Conservation (phyloP, 768 basidiomycete species). For the Tulasnella sp. region DNA sequence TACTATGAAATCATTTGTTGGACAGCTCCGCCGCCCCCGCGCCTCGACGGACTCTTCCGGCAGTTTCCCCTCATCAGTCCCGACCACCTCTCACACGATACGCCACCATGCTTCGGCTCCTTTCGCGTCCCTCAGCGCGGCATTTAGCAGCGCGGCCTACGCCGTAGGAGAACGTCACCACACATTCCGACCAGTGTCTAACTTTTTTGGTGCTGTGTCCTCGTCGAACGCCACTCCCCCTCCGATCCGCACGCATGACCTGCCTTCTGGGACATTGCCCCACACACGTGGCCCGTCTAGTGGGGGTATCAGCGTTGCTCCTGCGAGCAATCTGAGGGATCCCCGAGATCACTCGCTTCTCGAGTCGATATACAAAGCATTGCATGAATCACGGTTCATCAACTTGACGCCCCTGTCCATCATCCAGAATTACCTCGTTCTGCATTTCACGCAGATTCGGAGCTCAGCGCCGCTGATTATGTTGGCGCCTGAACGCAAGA, state of each 20-base stretch:
- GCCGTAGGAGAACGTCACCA: too few species aligned
- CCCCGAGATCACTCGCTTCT: constrained; percentile 57
- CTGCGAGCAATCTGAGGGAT: constrained; percentile 22
- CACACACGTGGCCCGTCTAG: too few species aligned
- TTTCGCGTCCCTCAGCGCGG: neutral
- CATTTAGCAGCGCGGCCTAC: too few species aligned
- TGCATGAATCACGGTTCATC: constrained; percentile 56
- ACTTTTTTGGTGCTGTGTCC: too few species aligned
- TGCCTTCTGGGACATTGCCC: too few species aligned
- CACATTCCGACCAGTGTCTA: neutral
- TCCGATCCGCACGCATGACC: too few species aligned
- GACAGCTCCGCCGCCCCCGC: neutral
- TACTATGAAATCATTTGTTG: constrained; percentile 3
- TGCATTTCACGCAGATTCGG: constrained; percentile 48
- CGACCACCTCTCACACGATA: neutral
- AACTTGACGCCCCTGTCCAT: constrained; percentile 52
- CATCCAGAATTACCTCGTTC: constrained; percentile 41
- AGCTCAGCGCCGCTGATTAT: constrained; percentile 12
- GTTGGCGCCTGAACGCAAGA: constrained; percentile 47
- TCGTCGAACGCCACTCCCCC: too few species aligned
- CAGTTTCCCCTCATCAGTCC: too few species aligned
- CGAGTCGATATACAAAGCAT: constrained; percentile 51
- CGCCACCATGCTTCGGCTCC: neutral
- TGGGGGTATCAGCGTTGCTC: neutral
- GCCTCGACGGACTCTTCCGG: neutral